Percentiles rank a stretch among this genome's conserved stretches.
Conservation (phyloP, 2,329 filamentous ascomycete species). For the Triangularia setosa region DNA sequence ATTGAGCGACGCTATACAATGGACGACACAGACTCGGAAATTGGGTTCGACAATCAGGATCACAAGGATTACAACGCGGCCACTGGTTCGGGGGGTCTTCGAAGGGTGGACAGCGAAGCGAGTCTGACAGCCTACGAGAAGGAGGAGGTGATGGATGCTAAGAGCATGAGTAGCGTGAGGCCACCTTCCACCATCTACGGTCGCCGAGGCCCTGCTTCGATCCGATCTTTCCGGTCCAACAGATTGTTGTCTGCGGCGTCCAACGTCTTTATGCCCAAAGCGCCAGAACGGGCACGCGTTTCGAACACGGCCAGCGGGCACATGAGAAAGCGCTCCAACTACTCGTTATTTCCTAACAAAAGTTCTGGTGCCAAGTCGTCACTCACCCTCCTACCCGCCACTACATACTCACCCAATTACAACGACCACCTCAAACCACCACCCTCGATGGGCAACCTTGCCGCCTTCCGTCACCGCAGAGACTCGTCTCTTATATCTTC, state of each 20-base stretch:
- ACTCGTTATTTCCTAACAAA: constrained; percentile 38
- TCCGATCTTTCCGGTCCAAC: constrained; percentile 35
- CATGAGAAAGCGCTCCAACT: constrained; percentile 35
- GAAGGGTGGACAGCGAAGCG: constrained; percentile 34
- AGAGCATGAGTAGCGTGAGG: constrained; percentile 18
- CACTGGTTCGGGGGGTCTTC: constrained; percentile 28
- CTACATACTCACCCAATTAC: constrained; percentile 40
- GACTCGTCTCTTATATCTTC: constrained; percentile 61
- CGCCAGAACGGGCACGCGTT: constrained; percentile 32
- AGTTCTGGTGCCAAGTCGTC: constrained; percentile 31
- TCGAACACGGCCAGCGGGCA: constrained; percentile 27
- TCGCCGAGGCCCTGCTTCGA: constrained; percentile 31
- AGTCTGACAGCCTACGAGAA: constrained; percentile 33
- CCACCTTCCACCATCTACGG: constrained; percentile 21
- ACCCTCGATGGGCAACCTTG: constrained; percentile 40
- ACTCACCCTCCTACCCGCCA: constrained; percentile 42
- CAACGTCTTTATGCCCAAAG: constrained; percentile 22
- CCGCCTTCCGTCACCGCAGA: constrained; percentile 46
- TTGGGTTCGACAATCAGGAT: constrained; percentile 10
- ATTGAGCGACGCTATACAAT: constrained; percentile 33
- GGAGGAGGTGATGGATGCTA: constrained; percentile 30
- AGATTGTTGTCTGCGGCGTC: constrained; percentile 27
- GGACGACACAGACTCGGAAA: constrained; percentile 20
- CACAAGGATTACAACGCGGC: constrained; percentile 28
- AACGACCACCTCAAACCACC: constrained; percentile 40